Evolutionary conservation across 768 basidiomycete species (phyloP).

Genomic region (Tylopilus cervinicoccineus): DNA sequence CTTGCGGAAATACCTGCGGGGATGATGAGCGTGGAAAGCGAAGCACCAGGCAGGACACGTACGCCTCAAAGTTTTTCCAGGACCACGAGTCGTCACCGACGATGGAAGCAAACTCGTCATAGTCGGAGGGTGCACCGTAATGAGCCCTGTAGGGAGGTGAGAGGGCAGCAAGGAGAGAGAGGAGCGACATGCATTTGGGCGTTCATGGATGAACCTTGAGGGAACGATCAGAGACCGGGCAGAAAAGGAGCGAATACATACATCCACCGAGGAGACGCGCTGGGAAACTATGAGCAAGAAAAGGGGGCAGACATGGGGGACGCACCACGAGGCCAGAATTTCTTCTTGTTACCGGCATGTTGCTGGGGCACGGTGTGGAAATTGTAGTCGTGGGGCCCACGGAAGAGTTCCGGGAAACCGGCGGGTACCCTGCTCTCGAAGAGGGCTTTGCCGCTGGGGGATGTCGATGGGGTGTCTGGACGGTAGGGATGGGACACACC

Average conservation of each 20-base stretch:
- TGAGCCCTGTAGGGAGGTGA: slow-evolving; percentile 39
- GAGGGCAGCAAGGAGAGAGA: neutral
- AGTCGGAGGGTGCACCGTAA: slow-evolving; percentile 63
- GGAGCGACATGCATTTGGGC: slow-evolving; percentile 40
- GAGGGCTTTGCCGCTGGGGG: slow-evolving; percentile 41
- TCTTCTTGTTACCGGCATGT: slow-evolving; percentile 42
- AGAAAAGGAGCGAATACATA: slow-evolving; percentile 32
- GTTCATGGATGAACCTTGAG: slow-evolving; percentile 58
- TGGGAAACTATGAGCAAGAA: slow-evolving; percentile 23
- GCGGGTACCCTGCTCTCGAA: slow-evolving; percentile 41
- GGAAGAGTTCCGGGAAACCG: slow-evolving; percentile 41
- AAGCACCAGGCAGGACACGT: neutral
- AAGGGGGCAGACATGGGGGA: neutral
- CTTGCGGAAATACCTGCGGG: slow-evolving; percentile 60
- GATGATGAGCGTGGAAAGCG: neutral
- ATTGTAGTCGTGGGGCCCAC: slow-evolving; percentile 46
- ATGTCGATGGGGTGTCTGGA: neutral
- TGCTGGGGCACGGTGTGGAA: slow-evolving; percentile 56
- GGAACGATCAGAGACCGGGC: neutral
- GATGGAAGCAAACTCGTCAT: slow-evolving; percentile 59
- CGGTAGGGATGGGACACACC: slow-evolving; percentile 33
- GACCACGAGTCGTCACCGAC: slow-evolving; percentile 54
- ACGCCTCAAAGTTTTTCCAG: slow-evolving; percentile 51
- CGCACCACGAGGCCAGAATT: slow-evolving; percentile 66
- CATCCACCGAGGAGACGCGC: slow-evolving; percentile 73